These are phyloP conservation scores for Penicillium alfredii DNA, from an alignment of 495 filamentous ascomycete genomes.

Conservation along the genomic window DNA sequence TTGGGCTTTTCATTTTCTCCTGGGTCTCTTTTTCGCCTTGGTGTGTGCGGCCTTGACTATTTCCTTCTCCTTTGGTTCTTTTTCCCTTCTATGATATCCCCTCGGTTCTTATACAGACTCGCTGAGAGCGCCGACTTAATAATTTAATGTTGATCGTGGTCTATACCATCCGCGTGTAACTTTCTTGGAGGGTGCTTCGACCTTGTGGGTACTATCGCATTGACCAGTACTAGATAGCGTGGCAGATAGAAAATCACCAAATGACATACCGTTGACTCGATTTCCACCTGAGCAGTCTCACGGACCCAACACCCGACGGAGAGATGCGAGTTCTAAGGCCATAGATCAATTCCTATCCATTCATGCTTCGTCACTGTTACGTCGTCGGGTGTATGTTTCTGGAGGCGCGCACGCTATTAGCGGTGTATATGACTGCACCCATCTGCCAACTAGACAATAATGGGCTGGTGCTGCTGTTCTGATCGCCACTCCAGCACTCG, in stretches of 20 bases:
- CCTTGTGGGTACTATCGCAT: too few species aligned
- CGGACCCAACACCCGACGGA: constrained; percentile 12
- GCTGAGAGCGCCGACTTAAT: constrained; percentile 23
- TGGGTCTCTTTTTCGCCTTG: constrained; percentile 13
- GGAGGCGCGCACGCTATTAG: too few species aligned
- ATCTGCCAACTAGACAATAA: too few species aligned
- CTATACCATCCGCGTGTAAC: constrained; percentile 19
- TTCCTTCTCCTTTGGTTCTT: constrained; percentile 8
- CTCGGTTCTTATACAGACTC: constrained; percentile 28
- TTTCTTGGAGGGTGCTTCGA: too few species aligned
- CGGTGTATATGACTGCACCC: too few species aligned
- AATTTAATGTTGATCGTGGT: constrained; percentile 24
- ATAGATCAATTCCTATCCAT: constrained; percentile 5
- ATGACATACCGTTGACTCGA: constrained; percentile 16
- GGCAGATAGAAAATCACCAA: constrained; percentile 7
- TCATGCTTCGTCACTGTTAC: constrained; percentile 8
- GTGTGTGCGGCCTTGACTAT: constrained; percentile 11
- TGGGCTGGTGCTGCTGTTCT: too few species aligned
- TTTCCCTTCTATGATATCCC: constrained; percentile 32
- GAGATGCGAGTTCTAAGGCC: not conserved
- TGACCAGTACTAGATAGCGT: too few species aligned
- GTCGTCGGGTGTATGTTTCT: not conserved
- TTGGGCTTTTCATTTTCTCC: constrained; percentile 28
- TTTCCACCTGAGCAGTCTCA: not conserved
- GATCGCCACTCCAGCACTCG: too few species aligned